Evolutionary conservation across 345 rosid genomes (phyloP), one percentile per base, ranked within the genome.

Genomic region (Murraya paniculata): DNA sequence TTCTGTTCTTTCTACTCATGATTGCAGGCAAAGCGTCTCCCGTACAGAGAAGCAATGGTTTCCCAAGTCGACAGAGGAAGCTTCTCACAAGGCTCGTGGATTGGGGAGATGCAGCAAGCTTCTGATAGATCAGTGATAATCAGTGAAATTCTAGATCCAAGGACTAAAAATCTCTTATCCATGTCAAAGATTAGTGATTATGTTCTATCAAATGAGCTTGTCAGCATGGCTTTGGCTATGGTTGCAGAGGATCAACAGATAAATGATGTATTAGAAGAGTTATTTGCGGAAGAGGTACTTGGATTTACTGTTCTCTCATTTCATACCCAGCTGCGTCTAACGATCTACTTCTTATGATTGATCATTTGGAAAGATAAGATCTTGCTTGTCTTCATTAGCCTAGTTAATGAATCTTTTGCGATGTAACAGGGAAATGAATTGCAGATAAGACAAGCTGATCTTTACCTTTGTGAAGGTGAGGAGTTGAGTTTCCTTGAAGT

Each of bases 191-290:
- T 91, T 76, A 90, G 93, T 61, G 96, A 91, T 80, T 91, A 88
- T 66, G 92, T 91, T 68, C 73, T 90, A 73, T 91, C 96, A 72
- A 91, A 91, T 31, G 96, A 90, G 80, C 93, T 91, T 48, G 92
- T 91, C 71, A 91, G 96, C 85, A 91, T 91, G 96, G 96, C 93
- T 25, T 69, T 91, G 67, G 96, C 96, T 70, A 90, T 91, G 93
- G 95, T 91, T 81, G 91, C 96, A 8, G 96, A 91, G 85, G 93
- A 91, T 82, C 89, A 86, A 57, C 93, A 91, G 82, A 90, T 91
- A 79, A 90, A 91, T 73, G 79, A 85, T 68, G 92, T 90, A 33
- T 78, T 90, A 75, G 93, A 91, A 80, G 95, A 91, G 86, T 90
- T 91, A 33, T 90, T 90, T 10, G 90, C 92, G 2, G 96, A 91